A percentile compares a stretch with the other conserved stretches of the same genome.
Conservation (phyloP, 2,329 filamentous ascomycete genomes). For the Alternaria tenuissima region DNA sequence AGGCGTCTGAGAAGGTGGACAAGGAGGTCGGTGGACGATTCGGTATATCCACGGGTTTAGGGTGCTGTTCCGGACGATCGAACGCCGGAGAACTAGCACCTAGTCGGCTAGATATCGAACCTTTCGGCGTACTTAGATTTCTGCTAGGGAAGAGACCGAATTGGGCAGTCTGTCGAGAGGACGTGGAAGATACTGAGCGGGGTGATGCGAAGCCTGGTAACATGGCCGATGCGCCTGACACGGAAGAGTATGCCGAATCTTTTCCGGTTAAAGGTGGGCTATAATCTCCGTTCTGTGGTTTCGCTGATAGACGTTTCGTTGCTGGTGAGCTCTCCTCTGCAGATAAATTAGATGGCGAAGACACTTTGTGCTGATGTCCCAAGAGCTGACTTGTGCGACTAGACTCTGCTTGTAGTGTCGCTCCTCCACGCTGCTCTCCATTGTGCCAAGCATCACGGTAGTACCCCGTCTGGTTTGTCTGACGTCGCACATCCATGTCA, state of each 20-base stretch:
- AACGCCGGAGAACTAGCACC: constrained; percentile 38
- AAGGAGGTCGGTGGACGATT: constrained; percentile 42
- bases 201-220: constrained; percentile 37
- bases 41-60: constrained; percentile 26
- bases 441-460: constrained; percentile 34
- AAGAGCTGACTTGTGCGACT: constrained; percentile 21
- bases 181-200: constrained; percentile 42
- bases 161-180: constrained; percentile 43
- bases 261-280: constrained; percentile 48
- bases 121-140: constrained; percentile 42
- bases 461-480: constrained; percentile 28
- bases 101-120: constrained; percentile 39
- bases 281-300: constrained; percentile 28
- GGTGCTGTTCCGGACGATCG: constrained; percentile 15
- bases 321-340: constrained; percentile 21
- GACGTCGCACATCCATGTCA: constrained; percentile 29
- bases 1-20: constrained; percentile 34
- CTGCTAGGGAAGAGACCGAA: constrained; percentile 48
- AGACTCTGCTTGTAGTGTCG: constrained; percentile 22
- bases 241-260: constrained; percentile 52
- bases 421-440: constrained; percentile 27
- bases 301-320: constrained; percentile 17
- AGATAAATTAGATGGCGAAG: constrained; percentile 20
- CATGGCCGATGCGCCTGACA: constrained; percentile 45
- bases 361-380: constrained; percentile 23